Conservation (phyloP, 129 eudicot genomes). For the Heracleum sosnowskyi region DNA sequence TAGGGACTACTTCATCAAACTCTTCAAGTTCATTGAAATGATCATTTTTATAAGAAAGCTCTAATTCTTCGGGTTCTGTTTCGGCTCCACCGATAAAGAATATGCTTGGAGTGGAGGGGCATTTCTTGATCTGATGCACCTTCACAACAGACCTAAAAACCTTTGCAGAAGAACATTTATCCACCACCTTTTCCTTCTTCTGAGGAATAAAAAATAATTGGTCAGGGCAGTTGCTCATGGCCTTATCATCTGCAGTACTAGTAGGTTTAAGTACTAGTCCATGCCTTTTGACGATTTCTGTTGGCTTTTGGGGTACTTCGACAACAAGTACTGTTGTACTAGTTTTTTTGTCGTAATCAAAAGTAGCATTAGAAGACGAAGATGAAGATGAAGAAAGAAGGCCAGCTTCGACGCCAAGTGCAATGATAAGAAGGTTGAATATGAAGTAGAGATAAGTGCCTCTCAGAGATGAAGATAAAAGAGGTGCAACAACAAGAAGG, state of each 20-base stretch:
- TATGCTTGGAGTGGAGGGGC: slow-evolving; percentile 42
- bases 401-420: slow-evolving; percentile 46
- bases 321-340: background rate
- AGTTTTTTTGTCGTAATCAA: slow-evolving; percentile 13
- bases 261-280: background rate
- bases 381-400: slow-evolving; percentile 25
- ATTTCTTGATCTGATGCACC: slow-evolving; percentile 22
- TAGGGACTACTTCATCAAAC: slow-evolving; percentile 17
- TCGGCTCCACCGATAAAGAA: slow-evolving; percentile 31
- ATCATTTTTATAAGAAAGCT: background rate
- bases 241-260: background rate
- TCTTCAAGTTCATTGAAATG: slow-evolving; percentile 7
- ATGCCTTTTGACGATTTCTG: background rate
- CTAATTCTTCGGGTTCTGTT: slow-evolving; percentile 8
- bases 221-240: background rate
- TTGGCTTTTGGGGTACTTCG: background rate
- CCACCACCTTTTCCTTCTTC: slow-evolving; percentile 5
- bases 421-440: slow-evolving; percentile 37
- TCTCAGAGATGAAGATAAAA: slow-evolving; percentile 35
- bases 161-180: slow-evolving; percentile 20
- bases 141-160: background rate
- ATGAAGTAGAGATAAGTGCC: slow-evolving; percentile 39
- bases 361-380: slow-evolving; percentile 10
- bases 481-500: slow-evolving; percentile 32
- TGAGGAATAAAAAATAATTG: background rate